phyloP scores from a whole-genome alignment of 495 filamentous ascomycete genomes.

The Aspergillus ellipticus region DNA sequence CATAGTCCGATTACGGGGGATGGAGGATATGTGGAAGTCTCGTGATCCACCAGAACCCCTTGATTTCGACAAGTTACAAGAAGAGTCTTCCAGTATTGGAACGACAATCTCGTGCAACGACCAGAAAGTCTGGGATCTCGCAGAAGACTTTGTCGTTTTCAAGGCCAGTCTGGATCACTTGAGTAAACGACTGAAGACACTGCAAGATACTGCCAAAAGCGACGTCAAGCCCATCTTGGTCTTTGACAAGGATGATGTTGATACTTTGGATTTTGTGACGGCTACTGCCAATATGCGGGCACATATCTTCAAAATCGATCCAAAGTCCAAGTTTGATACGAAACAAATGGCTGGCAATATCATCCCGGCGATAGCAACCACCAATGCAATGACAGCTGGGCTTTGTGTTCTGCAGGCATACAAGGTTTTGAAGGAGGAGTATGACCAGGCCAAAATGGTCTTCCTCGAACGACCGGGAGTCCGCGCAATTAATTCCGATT shows the following conservation, averaged over 20 bases:
- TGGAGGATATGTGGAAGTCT: conserved; percentile 97
- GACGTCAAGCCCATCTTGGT: conserved; percentile 59
- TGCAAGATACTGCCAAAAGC: conserved; percentile 46
- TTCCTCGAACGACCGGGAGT: conserved; percentile 75
- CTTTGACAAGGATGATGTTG: conserved; percentile 97
- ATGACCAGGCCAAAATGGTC: conserved; percentile 60
- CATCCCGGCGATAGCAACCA: conserved; percentile 96
- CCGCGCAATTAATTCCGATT: conserved; percentile 69
- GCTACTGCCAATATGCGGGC: conserved; percentile 86
- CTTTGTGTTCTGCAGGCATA: conserved; percentile 91
- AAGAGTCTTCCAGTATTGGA: conserved; percentile 49
- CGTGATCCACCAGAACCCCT: conserved; percentile 70
- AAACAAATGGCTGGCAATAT: conserved; percentile 99
- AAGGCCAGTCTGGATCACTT: conserved; percentile 74
- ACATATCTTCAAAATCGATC: conserved; percentile 78
- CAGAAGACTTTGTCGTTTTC: conserved; percentile 85
- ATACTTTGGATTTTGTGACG: conserved; percentile 93
- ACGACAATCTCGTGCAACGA: conserved; percentile 57
- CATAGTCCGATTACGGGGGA: conserved; percentile 74
- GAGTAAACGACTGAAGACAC: conserved; percentile 64
- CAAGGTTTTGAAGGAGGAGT: conserved; percentile 78
- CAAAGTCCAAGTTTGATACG: conserved; percentile 89
- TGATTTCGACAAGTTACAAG: conserved; percentile 53
- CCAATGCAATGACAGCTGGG: conserved; percentile 92
- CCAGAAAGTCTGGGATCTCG: conserved; percentile 73